Evolutionary conservation across 78 protist genomes (phyloP).

Genomic region (Emiliania huxleyi): DNA sequence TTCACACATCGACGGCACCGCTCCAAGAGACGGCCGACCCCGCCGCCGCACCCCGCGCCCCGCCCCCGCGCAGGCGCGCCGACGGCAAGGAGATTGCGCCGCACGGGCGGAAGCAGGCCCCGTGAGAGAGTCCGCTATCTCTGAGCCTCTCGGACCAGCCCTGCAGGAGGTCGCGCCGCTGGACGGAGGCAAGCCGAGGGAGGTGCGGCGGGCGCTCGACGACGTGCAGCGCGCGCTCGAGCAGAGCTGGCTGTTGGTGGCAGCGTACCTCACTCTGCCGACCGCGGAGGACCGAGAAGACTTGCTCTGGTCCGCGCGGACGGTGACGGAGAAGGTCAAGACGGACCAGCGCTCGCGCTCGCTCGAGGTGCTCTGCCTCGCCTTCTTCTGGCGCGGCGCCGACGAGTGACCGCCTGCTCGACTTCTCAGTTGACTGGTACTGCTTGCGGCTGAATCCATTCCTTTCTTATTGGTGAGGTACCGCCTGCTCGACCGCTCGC

Average conservation of each 20-base stretch:
- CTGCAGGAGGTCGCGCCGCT: not conserved
- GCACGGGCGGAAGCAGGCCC: too few relatives aligned
- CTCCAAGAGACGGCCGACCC: too few relatives aligned
- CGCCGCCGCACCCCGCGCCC: too few relatives aligned
- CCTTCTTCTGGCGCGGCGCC: not conserved
- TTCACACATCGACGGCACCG: too few relatives aligned
- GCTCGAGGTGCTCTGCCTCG: not conserved
- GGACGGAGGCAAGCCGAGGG: not conserved
- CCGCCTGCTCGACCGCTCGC: not conserved
- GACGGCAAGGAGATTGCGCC: too few relatives aligned
- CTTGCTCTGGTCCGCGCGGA: not conserved
- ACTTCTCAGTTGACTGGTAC: too few relatives aligned
- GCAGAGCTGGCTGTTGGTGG: not conserved
- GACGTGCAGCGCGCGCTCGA: not conserved
- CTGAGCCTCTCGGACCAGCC: too few relatives aligned
- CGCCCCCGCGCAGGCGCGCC: too few relatives aligned
- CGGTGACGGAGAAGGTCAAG: not conserved
- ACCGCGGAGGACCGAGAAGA: not conserved
- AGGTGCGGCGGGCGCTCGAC: not conserved
- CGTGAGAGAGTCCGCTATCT: too few relatives aligned
- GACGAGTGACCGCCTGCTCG: not conserved
- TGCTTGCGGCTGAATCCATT: too few relatives aligned
- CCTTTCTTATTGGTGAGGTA: too few relatives aligned
- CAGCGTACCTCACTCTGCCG: not conserved
- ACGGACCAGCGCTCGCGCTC: constrained; percentile 22